Base-by-base conservation (phyloP, 495 filamentous ascomycete species). In the Eremomyces bilateralis region DNA sequence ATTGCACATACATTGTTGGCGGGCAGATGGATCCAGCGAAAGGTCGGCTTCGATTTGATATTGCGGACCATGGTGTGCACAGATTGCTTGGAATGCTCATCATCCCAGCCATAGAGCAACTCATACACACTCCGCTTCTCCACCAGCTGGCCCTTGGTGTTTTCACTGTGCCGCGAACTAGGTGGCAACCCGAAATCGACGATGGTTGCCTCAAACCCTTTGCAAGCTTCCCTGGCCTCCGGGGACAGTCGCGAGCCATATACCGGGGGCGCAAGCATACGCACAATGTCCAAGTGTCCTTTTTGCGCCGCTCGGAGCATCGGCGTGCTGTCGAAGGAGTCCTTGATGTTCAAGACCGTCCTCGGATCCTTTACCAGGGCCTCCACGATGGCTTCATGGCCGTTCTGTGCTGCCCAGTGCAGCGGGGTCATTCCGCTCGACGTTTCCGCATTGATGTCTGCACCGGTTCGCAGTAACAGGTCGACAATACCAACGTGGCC, bases 1-100 rank as follows among this genome's bases (percentile, higher is more conserved):
- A n/a, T n/a, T n/a, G 53, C 57, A 70, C 61, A 36, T 66, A 70
- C 62, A 36, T 67, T 65, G 36, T 69, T 73, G 0, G 71, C 70
- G 4, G 73, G 73, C 0, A 78, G 53, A 56, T 78, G 71, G 37
- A 78, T 73, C 73, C 73, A 78, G 17, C 73, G 55, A 40, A 75
- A 78, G 21, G 66, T 61, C 4, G 59, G 60, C 41, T 61, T 57
- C 6, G 49, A 38, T 24, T 61, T 58, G 32, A 57, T 60, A 35
- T 71, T 61, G 21, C 57, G 61, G 0, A 65, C 62, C 1, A 70
- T 37, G 1, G 71, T 65, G 4, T 57, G 61, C 12, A 72, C 50
- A 20, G 60, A 61, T 8, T 60, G 59, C 38, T 60, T 65, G 16
- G 51, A 48, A 39, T 70, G 67, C 34, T 69, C 56, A 8, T 53